These are phyloP conservation scores for Neurospora sp. DNA, from an alignment of 495 filamentous ascomycete genomes.

Conservation along the genomic window DNA sequence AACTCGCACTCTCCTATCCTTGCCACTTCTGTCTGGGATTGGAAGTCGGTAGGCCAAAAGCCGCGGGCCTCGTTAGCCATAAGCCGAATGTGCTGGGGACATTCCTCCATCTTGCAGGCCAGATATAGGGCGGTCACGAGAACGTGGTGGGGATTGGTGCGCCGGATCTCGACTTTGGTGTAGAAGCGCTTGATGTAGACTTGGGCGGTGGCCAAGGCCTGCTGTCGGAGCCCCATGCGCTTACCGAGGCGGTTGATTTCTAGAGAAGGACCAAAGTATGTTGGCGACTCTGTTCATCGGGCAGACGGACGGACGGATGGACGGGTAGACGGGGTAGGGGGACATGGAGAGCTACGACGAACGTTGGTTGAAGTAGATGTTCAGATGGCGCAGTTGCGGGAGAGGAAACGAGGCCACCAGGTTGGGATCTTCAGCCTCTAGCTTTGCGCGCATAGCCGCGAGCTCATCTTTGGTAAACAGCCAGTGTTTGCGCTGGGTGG, in stretches of 20 bases:
- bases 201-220: constrained; percentile 89
- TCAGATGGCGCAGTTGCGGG: constrained; percentile 70
- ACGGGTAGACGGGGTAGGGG: not conserved
- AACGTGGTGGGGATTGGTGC: constrained; percentile 88
- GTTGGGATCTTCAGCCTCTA: constrained; percentile 62
- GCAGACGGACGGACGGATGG: not conserved
- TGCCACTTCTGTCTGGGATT: constrained; percentile 62
- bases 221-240: constrained; percentile 74
- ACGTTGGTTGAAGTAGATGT: constrained; percentile 90
- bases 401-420: constrained; percentile 70
- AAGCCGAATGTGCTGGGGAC: constrained; percentile 87
- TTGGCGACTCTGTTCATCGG: not conserved
- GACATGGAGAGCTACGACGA: constrained; percentile 21
- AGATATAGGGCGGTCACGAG: constrained; percentile 87
- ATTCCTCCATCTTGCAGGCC: constrained; percentile 98
- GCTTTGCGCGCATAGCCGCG: constrained; percentile 55
- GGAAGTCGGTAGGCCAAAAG: constrained; percentile 82
- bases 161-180: constrained; percentile 78
- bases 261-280: constrained; percentile 19
- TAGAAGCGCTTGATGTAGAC: constrained; percentile 93
- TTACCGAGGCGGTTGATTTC: constrained; percentile 73
- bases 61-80: constrained; percentile 77
- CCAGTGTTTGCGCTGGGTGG: constrained; percentile 84
- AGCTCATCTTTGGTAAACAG: constrained; percentile 75
- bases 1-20: constrained; percentile 96